phyloP scores from a whole-genome alignment of 2,329 filamentous ascomycete species.

The Arthrobotrys entomopaga region DNA sequence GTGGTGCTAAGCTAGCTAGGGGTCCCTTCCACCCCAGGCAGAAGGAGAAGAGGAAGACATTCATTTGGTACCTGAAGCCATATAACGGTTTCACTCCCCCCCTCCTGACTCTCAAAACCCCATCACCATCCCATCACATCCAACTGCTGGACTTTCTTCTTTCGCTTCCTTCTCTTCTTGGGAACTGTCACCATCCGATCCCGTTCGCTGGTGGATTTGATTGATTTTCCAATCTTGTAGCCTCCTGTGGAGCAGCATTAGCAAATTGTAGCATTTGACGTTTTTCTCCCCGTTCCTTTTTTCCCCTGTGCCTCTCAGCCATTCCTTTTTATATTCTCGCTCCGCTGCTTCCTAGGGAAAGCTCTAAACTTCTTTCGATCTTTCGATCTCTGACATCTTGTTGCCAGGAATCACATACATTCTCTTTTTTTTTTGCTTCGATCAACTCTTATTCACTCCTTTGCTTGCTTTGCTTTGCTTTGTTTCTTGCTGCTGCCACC shows the following conservation, averaged over 20 bases:
- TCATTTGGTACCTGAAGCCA: slow-evolving; percentile 42
- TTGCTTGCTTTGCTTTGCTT: neutral
- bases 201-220: slow-evolving; percentile 45
- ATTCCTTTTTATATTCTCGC: slow-evolving; percentile 44
- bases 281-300: slow-evolving; percentile 15
- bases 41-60: slow-evolving; percentile 1
- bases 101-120: slow-evolving; percentile 7
- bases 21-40: slow-evolving; percentile 17
- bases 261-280: slow-evolving; percentile 5
- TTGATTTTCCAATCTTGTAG: slow-evolving; percentile 16
- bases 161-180: slow-evolving; percentile 47
- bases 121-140: slow-evolving; percentile 24
- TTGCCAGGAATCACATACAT: neutral
- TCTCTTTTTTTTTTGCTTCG: too few species aligned
- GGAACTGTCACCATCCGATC: slow-evolving; percentile 41
- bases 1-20: slow-evolving; percentile 8
- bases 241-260: slow-evolving; percentile 45
- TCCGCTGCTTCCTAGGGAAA: slow-evolving; percentile 40
- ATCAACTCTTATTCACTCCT: neutral
- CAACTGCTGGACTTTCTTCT: slow-evolving; percentile 48
- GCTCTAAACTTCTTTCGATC: slow-evolving; percentile 45
- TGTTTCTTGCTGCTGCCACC: neutral
- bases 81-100: slow-evolving; percentile 54
- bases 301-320: slow-evolving; percentile 18
- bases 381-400: slow-evolving; percentile 15